Base-by-base conservation (phyloP, 345 rosid species). In the Lagerstroemia speciosa region DNA sequence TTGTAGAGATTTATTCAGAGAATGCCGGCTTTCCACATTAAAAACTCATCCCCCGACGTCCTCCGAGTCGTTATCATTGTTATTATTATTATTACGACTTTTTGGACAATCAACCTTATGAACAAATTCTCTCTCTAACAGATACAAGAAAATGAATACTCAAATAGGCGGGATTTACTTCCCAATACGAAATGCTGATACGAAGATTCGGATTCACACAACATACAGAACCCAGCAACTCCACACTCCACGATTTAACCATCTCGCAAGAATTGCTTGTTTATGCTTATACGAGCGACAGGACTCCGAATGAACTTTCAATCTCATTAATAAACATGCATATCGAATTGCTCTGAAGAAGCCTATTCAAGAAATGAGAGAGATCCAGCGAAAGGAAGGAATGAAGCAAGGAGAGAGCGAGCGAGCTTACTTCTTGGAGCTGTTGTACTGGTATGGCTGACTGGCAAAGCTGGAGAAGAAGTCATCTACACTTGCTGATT, bases 391-490 rank as follows among this genome's bases (percentile, higher is more conserved):
- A 19, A 52, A 52, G n/a, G n/a, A n/a, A n/a, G n/a, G n/a, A n/a
- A n/a, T n/a, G 63, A 30, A n/a, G 63, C 63, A 58, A 58, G 29
- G 34, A 30, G 19, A 15, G n/a, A n/a, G n/a, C n/a, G n/a, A n/a
- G 34, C 5, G 33, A 58, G 33, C 2, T 89, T 72, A 90, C 83
- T 88, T 80, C 68, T 86, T 79, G 68, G 83, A 83, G 78, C 78
- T 71, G 73, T 88, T 86, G 66, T 79, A 79, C 75, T 90, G 93
- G 77, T 84, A 75, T 14, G 79, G 86, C 71, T 89, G 92, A 79
- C 78, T 74, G 65, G 88, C 78, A 41, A 84, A 83, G 78, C 76
- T 82, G 57, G 91, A 87, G 86, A 87, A 92, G 75, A 87, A 79
- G 69, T 89, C 93, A 53, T 84, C 96, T 43, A 68, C 84, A 6